These are phyloP conservation scores for Abrus precatorius DNA, from an alignment of 306 rosid species.

Conservation along the genomic window DNA sequence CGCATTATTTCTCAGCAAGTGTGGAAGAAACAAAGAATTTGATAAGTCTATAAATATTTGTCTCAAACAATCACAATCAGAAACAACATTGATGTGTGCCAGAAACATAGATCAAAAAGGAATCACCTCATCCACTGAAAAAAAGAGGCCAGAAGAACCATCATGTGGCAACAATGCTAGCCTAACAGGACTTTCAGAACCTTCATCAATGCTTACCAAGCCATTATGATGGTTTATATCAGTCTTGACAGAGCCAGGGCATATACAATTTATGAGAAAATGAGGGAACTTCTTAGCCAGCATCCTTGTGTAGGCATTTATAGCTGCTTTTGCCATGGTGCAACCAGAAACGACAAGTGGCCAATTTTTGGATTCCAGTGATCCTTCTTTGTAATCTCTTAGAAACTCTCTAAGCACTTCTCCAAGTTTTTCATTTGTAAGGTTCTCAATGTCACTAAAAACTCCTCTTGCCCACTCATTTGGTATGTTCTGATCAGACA, in stretches of 20 bases:
- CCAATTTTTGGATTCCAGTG: slow-evolving; percentile 61
- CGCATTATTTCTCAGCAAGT: background rate
- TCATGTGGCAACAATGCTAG: slow-evolving; percentile 59
- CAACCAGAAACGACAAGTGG: slow-evolving; percentile 51
- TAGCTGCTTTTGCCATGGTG: slow-evolving; percentile 61
- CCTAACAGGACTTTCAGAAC: slow-evolving; percentile 57
- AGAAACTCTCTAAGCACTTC: slow-evolving; percentile 53
- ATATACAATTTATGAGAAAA: slow-evolving; percentile 49
- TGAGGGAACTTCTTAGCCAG: slow-evolving; percentile 56
- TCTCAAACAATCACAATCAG: background rate
- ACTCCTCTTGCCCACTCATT: slow-evolving; percentile 65
- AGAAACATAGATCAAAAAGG: slow-evolving; percentile 23
- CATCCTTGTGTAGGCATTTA: slow-evolving; percentile 65
- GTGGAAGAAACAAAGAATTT: background rate
- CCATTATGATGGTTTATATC: slow-evolving; percentile 56
- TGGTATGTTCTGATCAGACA: slow-evolving; percentile 47
- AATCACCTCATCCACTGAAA: slow-evolving; percentile 32
- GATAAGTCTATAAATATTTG: background rate
- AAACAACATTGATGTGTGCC: background rate
- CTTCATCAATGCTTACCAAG: slow-evolving; percentile 60
- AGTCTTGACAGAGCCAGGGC: slow-evolving; percentile 62
- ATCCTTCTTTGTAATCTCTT: slow-evolving; percentile 61
- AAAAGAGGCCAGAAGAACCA: slow-evolving; percentile 67
- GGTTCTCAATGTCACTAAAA: slow-evolving; percentile 55
- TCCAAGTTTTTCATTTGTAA: slow-evolving; percentile 53